These are phyloP conservation scores for Penicillium sp. DNA, from an alignment of 2,329 filamentous ascomycete species.

Conservation along the genomic window DNA sequence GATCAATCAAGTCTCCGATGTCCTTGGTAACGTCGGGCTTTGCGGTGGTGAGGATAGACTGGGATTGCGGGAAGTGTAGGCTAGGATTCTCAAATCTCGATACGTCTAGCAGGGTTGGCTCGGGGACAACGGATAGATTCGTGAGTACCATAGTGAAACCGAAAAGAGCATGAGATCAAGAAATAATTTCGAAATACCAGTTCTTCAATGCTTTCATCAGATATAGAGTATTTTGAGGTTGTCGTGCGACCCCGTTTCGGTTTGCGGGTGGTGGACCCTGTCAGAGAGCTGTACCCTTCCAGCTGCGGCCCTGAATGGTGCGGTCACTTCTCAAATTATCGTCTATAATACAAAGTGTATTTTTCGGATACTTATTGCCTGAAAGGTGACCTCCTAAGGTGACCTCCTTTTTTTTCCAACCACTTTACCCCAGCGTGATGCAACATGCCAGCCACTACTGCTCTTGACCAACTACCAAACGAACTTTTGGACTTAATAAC, in stretches of 20 bases:
- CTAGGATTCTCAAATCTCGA: conserved; percentile 4
- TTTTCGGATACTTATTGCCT: too few relatives aligned
- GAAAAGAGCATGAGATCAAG: neutral
- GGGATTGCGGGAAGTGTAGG: conserved; percentile 1
- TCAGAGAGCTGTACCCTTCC: too few relatives aligned
- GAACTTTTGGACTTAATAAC: conserved; percentile 2
- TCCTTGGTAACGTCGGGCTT: neutral
- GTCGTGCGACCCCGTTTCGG: conserved; percentile 1
- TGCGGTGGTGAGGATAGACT: conserved; percentile 2
- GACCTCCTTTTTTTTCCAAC: too few relatives aligned
- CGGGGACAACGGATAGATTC: neutral
- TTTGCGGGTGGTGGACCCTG: too few relatives aligned
- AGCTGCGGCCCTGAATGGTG: conserved; percentile 1
- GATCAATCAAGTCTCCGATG: neutral
- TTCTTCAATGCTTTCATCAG: neutral
- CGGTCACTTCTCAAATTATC: too few relatives aligned
- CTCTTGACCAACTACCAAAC: neutral
- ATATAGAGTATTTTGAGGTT: neutral
- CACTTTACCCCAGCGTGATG: too few relatives aligned
- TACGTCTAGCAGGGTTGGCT: conserved; percentile 3
- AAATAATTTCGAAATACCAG: neutral
- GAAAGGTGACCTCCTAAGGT: too few relatives aligned
- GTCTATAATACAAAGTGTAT: too few relatives aligned
- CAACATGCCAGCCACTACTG: neutral
- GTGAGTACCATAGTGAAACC: neutral